Evolutionary conservation across 2,329 filamentous ascomycete genomes (phyloP).

Genomic region (Fonsecaea multimorphosa): DNA sequence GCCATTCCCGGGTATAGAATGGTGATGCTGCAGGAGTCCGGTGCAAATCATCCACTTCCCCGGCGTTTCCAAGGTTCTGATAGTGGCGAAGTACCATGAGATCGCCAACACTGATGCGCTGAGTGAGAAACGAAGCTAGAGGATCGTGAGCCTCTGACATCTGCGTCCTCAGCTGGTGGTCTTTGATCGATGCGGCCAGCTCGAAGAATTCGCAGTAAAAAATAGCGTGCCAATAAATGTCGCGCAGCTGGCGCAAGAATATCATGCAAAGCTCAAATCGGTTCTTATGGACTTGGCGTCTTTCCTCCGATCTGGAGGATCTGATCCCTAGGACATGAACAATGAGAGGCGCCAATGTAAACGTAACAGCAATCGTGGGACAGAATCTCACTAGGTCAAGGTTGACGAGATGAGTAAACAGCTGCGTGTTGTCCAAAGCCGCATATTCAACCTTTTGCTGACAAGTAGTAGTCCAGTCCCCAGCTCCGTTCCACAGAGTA

Average conservation of each 20-base stretch:
- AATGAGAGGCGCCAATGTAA: constrained; percentile 15
- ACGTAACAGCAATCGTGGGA: constrained; percentile 15
- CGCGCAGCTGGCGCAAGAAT: constrained; percentile 12
- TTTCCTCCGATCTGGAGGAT: constrained; percentile 3
- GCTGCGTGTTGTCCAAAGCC: constrained; percentile 16
- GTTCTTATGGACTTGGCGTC: constrained; percentile 13
- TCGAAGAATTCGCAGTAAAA: constrained; percentile 19
- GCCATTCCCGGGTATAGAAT: neutral
- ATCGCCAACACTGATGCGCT: constrained; percentile 17
- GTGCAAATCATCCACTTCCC: neutral
- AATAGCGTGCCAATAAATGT: constrained; percentile 21
- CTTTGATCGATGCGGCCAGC: constrained; percentile 16
- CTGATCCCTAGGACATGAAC: constrained; percentile 14
- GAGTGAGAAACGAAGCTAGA: constrained; percentile 17
- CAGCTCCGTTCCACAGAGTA: constrained; percentile 14
- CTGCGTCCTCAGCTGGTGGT: constrained; percentile 5
- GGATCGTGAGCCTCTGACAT: constrained; percentile 19
- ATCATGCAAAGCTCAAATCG: constrained; percentile 19
- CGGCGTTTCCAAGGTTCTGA: neutral
- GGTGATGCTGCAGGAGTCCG: neutral
- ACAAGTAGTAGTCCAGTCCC: constrained; percentile 8
- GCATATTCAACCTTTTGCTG: constrained; percentile 16
- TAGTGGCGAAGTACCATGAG: constrained; percentile 20
- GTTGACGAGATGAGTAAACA: constrained; percentile 18
- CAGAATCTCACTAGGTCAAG: constrained; percentile 15